Base-by-base conservation (phyloP, 169 alveolate species). In the Babesia bigemina region DNA sequence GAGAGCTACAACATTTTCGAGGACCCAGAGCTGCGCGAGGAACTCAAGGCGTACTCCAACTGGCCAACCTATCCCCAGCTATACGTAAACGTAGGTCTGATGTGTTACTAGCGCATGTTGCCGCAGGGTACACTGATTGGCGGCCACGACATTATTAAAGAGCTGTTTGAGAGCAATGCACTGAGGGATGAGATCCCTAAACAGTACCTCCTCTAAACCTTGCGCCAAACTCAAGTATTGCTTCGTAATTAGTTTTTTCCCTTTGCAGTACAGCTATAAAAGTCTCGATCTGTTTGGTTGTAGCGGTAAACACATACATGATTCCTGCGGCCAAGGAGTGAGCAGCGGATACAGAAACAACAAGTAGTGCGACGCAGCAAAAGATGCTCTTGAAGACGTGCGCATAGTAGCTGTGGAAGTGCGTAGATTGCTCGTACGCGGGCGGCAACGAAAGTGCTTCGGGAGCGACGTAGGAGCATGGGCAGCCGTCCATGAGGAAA, bases 1-100 rank as follows among this genome's bases (percentile, higher is more conserved):
- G 84, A 87, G 36, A 75, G 88, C 26, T 94, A 93, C 29, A 94
- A 95, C 84, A 91, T 95, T 22, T 86, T 95, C 57, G 94, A 86
- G 48, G 93, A 93, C 62, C 90, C 87, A 26, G 72, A 79, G 36
- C 78, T 95, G 39, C 85, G 97, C 69, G 95, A 91, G 67, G 93
- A 94, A 67, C 88, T 94, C 63, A 95, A 95, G 86, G 92, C 86
- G 58, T 95, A 87, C 71, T 91, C 96, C 13, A 92, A 94, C 62
- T 95, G 98, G 98, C 98, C 98, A 11, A 95, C 98, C 10, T 92
- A 92, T 66, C 98, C 98, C n/a, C 94, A 95, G 72, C 86, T 95
- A 53, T 95, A 94, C 85, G 90, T 94, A 1, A 91, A 94, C 16
- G 88, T 89, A 57, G 86, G 94, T 62, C 74, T 91, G 65, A 47